Evolutionary conservation across 257 asterid species (phyloP).

Genomic region (Nicotiana noctiflora): DNA sequence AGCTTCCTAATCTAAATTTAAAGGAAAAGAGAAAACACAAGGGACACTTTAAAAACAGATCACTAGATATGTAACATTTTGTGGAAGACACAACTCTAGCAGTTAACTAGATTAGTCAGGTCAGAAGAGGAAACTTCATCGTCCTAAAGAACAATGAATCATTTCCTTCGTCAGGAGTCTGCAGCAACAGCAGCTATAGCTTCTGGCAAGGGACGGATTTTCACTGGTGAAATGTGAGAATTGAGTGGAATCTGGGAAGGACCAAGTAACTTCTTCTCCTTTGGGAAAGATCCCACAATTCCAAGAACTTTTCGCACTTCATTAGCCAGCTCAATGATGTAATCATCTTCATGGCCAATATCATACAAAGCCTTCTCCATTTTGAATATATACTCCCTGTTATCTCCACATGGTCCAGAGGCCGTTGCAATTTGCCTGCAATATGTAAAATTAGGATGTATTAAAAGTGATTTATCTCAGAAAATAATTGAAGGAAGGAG

Average conservation of each 20-base stretch:
- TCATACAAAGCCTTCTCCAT: constrained; percentile 78
- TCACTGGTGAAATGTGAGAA: constrained; percentile 40
- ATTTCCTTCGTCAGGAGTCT: constrained; percentile 26
- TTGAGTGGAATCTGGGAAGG: constrained; percentile 26
- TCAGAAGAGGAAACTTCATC: not conserved
- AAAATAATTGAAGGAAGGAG: not conserved
- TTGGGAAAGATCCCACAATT: constrained; percentile 19
- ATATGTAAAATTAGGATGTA: not conserved
- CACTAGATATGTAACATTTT: not conserved
- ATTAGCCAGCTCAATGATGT: constrained; percentile 67
- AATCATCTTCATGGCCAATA: constrained; percentile 75
- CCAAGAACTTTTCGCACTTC: constrained; percentile 72
- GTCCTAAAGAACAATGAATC: not conserved
- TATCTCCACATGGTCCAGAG: constrained; percentile 84
- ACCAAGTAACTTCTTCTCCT: constrained; percentile 31
- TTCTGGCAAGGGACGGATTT: constrained; percentile 39
- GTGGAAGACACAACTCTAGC: not conserved
- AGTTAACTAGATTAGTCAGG: not conserved
- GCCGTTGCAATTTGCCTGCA: constrained; percentile 82
- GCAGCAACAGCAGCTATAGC: constrained; percentile 29
- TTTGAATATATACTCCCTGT: constrained; percentile 76
- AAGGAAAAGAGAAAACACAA: not conserved
- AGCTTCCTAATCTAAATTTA: not conserved
- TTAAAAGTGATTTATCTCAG: not conserved
- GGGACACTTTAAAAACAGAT: not conserved